phyloP scores from a whole-genome alignment of 2,329 filamentous ascomycete species.

The Pseudofabraea citricarpa region DNA sequence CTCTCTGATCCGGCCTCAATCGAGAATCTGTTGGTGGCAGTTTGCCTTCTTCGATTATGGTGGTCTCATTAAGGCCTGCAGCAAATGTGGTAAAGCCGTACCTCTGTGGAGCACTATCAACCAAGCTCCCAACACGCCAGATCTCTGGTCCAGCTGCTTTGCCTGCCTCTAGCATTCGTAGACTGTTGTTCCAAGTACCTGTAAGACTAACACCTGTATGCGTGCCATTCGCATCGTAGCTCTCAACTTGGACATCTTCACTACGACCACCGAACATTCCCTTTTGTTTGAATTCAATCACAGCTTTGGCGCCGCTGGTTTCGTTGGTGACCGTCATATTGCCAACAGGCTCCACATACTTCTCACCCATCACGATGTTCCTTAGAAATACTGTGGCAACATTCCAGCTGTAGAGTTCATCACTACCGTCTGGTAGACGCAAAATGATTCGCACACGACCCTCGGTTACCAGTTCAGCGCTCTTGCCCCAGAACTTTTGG shows the following conservation, averaged over 20 bases:
- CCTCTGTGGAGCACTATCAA: slow-evolving; percentile 71
- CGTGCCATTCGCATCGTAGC: slow-evolving; percentile 61
- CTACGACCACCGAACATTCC: slow-evolving; percentile 96
- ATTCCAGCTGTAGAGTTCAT: slow-evolving; percentile 85
- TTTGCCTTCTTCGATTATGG: slow-evolving; percentile 67
- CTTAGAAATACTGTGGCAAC: slow-evolving; percentile 85
- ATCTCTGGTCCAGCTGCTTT: slow-evolving; percentile 59
- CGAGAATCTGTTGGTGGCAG: slow-evolving; percentile 79
- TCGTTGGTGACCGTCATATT: slow-evolving; percentile 85
- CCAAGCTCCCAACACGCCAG: slow-evolving; percentile 75
- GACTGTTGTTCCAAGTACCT: slow-evolving; percentile 79
- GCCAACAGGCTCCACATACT: slow-evolving; percentile 93
- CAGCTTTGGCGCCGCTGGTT: slow-evolving; percentile 73
- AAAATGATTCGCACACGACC: slow-evolving; percentile 77
- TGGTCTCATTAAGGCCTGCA: slow-evolving; percentile 82
- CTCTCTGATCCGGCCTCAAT: slow-evolving; percentile 80
- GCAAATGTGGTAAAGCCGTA: slow-evolving; percentile 90
- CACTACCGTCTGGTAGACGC: slow-evolving; percentile 56
- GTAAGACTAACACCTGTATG: slow-evolving; percentile 62
- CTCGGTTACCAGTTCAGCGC: slow-evolving; percentile 88
- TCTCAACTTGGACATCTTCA: slow-evolving; percentile 80
- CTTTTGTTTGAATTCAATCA: slow-evolving; percentile 88
- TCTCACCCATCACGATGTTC: slow-evolving; percentile 96
- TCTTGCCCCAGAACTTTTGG: slow-evolving; percentile 99
- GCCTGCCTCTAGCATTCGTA: slow-evolving; percentile 63